A percentile compares a stretch with the other conserved stretches of the same genome.
phyloP scores from a whole-genome alignment of 192 early-diverging fungal species.

The Backusella westeae region DNA sequence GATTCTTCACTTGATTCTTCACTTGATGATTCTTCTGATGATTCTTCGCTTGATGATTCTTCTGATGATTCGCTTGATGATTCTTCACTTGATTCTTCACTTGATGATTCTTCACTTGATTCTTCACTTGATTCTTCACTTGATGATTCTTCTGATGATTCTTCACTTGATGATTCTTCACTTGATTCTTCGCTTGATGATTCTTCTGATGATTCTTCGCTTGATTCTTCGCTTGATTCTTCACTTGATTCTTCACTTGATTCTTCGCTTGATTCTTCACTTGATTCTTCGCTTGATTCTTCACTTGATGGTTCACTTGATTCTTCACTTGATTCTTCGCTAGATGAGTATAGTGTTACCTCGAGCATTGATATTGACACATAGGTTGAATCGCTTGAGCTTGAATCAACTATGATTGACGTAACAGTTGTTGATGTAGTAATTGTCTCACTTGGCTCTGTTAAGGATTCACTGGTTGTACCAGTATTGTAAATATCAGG shows the following conservation, averaged over 20 bases:
- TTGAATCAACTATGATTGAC: neutral
- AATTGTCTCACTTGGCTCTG: neutral
- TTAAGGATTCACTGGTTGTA: no score
- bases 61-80: neutral
- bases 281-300: neutral
- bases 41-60: no score
- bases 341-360: neutral
- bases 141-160: neutral
- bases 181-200: neutral
- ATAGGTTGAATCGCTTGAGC: neutral
- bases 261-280: neutral
- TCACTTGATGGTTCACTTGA: neutral
- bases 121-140: no score
- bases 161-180: neutral
- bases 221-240: neutral
- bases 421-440: neutral
- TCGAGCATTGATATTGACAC: rapidly evolving
- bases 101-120: neutral
- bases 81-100: no score
- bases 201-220: neutral
- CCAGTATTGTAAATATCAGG: neutral
- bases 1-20: neutral
- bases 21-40: no score
- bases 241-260: neutral
- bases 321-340: neutral